These are phyloP conservation scores for Phyllosticta capitalensis DNA, from an alignment of 2,329 filamentous ascomycete species.

Conservation along the genomic window DNA sequence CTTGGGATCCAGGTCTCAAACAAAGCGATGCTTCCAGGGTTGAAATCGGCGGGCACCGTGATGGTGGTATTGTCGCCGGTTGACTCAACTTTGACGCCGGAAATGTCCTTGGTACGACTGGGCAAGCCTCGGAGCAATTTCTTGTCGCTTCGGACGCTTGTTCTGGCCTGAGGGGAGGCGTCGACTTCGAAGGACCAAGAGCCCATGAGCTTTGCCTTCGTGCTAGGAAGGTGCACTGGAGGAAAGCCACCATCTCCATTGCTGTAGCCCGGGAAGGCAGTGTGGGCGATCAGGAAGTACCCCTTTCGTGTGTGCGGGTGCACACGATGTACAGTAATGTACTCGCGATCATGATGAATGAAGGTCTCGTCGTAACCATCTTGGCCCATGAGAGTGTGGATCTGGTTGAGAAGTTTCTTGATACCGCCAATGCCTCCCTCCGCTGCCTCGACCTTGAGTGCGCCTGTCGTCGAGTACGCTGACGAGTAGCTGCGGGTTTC, in stretches of 20 bases:
- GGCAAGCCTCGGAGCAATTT: conserved; percentile 72
- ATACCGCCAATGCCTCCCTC: conserved; percentile 79
- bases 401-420: conserved; percentile 88
- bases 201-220: conserved; percentile 74
- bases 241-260: conserved; percentile 73
- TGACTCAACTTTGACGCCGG: conserved; percentile 64
- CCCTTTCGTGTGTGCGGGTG: conserved; percentile 88
- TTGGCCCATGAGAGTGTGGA: conserved; percentile 91
- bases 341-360: conserved; percentile 92
- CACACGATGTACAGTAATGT: conserved; percentile 90
- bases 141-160: conserved; percentile 57
- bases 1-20: conserved; percentile 94
- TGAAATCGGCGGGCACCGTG: conserved; percentile 71
- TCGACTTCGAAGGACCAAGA: conserved; percentile 92
- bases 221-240: conserved; percentile 72
- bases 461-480: conserved; percentile 52
- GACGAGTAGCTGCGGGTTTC: conserved; percentile 80
- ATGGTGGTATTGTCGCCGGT: conserved; percentile 68
- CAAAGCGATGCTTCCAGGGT: conserved; percentile 85
- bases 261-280: conserved; percentile 84
- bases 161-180: conserved; percentile 57
- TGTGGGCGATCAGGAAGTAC: conserved; percentile 92
- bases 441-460: conserved; percentile 56
- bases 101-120: conserved; percentile 64
- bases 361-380: conserved; percentile 93